Conservation (phyloP, 1,284 basidiomycete species). For the Pisolithus thermaeus region DNA sequence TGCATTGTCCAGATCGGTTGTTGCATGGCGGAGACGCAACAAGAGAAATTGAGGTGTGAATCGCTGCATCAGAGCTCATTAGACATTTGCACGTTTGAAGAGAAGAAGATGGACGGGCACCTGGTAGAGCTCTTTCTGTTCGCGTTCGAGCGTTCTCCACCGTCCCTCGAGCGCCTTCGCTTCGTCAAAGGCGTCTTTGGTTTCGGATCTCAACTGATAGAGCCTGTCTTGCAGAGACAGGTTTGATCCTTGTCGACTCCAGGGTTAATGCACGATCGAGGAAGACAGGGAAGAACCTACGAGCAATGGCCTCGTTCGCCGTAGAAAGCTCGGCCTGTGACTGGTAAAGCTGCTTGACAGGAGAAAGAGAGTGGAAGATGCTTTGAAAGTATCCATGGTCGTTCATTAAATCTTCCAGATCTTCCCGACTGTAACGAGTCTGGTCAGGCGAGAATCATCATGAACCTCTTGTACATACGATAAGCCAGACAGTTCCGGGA, state of each 20-base stretch:
- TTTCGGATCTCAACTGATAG: constrained; percentile 69
- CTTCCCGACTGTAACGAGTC: constrained; percentile 55
- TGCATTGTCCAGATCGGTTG: constrained; percentile 81
- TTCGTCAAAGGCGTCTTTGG: constrained; percentile 79
- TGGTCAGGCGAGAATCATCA: constrained; percentile 5
- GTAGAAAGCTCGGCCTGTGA: constrained; percentile 72
- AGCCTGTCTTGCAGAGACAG: constrained; percentile 68
- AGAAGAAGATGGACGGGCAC: constrained; percentile 35
- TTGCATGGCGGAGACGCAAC: constrained; percentile 79
- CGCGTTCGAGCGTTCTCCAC: constrained; percentile 82
- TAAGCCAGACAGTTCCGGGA: constrained; percentile 63
- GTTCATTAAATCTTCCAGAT: constrained; percentile 80
- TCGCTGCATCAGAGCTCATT: constrained; percentile 44
- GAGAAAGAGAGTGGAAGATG: constrained; percentile 71
- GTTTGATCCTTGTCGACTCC: constrained; percentile 48
- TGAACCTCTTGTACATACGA: constrained; percentile 43
- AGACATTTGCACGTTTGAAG: neutral
- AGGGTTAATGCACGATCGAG: constrained; percentile 4
- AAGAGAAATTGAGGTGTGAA: constrained; percentile 82
- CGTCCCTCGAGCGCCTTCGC: constrained; percentile 73
- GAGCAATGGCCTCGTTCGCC: constrained; percentile 80
- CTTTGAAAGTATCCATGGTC: constrained; percentile 85
- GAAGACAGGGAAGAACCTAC: constrained; percentile 41
- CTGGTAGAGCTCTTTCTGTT: constrained; percentile 84
- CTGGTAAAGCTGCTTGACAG: constrained; percentile 68